Base-by-base conservation (phyloP, 169 alveolate genomes). In the Eimeria sp. region DNA sequence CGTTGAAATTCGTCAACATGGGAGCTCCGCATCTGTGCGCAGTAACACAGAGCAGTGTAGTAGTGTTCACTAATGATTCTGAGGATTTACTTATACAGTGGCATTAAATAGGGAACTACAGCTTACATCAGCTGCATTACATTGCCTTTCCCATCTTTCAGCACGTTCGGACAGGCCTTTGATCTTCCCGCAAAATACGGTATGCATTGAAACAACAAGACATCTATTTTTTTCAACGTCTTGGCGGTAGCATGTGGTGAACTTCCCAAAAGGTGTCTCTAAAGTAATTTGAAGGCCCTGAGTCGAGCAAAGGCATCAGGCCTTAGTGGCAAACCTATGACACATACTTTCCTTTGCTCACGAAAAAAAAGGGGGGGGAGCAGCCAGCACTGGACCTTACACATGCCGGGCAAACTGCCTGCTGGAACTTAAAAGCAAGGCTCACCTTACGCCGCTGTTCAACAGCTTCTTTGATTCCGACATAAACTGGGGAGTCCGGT, bases 131-230 rank as follows among this genome's bases (percentile, higher is more conserved):
- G 94, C 94, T 23, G 94, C 94, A 52, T 66, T 87, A 64, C 94
- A 87, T 49, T 87, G 94, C 23, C 23, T 46, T 49, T 87, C 71
- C 94, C 94, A 87, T 37, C 82, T 25, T 66, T 64, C 68, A 4
- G 94, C 94, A 25, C 94, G 83, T 2, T 62, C 66, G 10, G 94
- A 87, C 25, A 87, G 43, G 80, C 94, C 94, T 27, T 87, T 87
- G 37, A 87, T 87, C 83, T 66, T 87, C 33, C 94, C 94, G 46
- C 94, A 87, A 52, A 87, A 87, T 11, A 87, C 94, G 14, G 94
- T 87, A 37, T 87, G 94, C 94, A 87, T 87, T 43, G 94, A 87
- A 66, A 87, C 94, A 62, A 87, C 94, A 40, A 87, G 83, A 30
- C 94, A 87, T 13, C 66, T 66, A 33, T 46, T 46, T 43, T 25